phyloP scores from a whole-genome alignment of 805 yeast genomes.

The Wickerhamiella cacticola region DNA sequence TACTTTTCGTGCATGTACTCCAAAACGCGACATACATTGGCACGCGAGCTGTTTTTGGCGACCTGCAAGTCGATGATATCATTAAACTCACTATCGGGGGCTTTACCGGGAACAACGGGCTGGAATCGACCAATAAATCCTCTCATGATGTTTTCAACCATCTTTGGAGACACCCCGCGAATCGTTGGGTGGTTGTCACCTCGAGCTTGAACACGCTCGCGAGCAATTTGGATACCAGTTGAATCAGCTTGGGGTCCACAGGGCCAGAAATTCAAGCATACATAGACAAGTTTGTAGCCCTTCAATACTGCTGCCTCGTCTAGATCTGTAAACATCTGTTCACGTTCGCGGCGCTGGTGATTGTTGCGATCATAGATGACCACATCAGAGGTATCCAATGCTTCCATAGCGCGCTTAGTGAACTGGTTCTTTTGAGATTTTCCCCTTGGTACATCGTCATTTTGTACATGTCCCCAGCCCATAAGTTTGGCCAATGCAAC shows the following conservation, averaged over 20 bases:
- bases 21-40: conserved; percentile 39
- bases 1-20: conserved; percentile 32
- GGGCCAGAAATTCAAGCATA: conserved; percentile 58
- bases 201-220: conserved; percentile 46
- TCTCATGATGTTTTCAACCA: conserved; percentile 51
- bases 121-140: conserved; percentile 66
- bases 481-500: conserved; percentile 44
- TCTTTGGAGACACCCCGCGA: conserved; percentile 38
- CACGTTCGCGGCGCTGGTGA: conserved; percentile 57
- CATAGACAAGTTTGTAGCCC: conserved; percentile 39
- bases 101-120: conserved; percentile 34
- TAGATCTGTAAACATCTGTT: conserved; percentile 46
- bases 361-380: conserved; percentile 79
- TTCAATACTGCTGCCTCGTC: conserved; percentile 36
- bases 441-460: conserved; percentile 46
- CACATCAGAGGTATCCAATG: conserved; percentile 33
- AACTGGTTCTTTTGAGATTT: conserved; percentile 26
- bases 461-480: conserved; percentile 70
- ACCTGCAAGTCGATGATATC: conserved; percentile 43
- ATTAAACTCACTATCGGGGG: conserved; percentile 62
- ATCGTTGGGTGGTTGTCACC: conserved; percentile 89
- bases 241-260: conserved; percentile 25
- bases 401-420: conserved; percentile 21
- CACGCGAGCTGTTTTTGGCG: conserved; percentile 38
- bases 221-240: conserved; percentile 41